Conservation (phyloP, 1,139 yeast genomes). For the Meyerozyma smithsonii region DNA sequence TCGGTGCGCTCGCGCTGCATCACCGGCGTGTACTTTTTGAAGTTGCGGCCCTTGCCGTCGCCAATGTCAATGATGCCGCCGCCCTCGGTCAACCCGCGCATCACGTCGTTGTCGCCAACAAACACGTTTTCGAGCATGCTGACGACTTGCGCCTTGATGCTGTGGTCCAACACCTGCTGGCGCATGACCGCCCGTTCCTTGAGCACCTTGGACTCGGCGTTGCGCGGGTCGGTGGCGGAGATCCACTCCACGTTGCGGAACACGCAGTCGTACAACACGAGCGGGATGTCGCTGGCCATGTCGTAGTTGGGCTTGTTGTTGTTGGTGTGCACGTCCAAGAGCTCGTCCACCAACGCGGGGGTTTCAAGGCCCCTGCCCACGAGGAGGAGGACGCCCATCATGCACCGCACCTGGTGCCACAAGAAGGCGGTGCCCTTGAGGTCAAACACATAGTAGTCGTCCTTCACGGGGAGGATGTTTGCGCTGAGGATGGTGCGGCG, state of each 20-base stretch:
- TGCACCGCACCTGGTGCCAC: constrained; percentile 98
- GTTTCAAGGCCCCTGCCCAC: constrained; percentile 77
- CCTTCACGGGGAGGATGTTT: constrained; percentile 40
- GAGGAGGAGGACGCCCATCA: constrained; percentile 77
- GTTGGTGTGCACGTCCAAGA: constrained; percentile 53
- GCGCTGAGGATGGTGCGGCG: constrained; percentile 53
- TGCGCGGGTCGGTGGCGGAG: constrained; percentile 14
- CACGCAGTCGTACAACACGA: constrained; percentile 83
- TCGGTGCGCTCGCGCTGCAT: constrained; percentile 56
- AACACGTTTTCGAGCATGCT: constrained; percentile 25
- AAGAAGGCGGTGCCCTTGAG: constrained; percentile 85
- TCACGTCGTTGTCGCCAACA: constrained; percentile 16
- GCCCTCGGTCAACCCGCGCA: constrained; percentile 14
- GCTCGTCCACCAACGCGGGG: constrained; percentile 49
- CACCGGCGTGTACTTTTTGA: constrained; percentile 55
- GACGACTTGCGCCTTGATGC: constrained; percentile 31
- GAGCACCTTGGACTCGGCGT: constrained; percentile 14
- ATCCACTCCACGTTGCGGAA: constrained; percentile 71
- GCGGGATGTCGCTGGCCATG: constrained; percentile 91
- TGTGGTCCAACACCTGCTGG: constrained; percentile 30
- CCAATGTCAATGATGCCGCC: constrained; percentile 53
- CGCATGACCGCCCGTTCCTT: constrained; percentile 24
- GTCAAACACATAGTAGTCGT: constrained; percentile 63
- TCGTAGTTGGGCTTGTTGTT: constrained; percentile 79
- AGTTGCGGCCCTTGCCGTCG: constrained; percentile 64